These are phyloP conservation scores for Penicillium cinerascens DNA, from an alignment of 495 filamentous ascomycete species.

Conservation along the genomic window DNA sequence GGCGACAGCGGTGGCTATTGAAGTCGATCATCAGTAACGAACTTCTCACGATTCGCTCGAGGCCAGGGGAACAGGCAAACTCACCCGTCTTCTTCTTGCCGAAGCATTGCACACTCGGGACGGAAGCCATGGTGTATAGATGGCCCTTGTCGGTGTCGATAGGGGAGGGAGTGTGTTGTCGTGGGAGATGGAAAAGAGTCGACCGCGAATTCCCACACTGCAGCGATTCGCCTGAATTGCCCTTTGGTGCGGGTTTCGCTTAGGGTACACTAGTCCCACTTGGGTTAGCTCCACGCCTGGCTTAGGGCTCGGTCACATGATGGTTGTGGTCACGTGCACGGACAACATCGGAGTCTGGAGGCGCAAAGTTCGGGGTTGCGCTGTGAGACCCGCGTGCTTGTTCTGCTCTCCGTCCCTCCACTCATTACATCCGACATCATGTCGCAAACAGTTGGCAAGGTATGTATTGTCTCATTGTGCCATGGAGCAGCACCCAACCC, in stretches of 20 bases:
- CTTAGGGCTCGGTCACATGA: constrained; percentile 34
- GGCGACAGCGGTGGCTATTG: constrained; percentile 75
- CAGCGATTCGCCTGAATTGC: constrained; percentile 30
- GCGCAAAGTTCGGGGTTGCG: constrained; percentile 19
- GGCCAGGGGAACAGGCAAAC: constrained; percentile 6
- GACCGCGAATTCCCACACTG: constrained; percentile 29
- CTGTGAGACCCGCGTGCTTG: not conserved
- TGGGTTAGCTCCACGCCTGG: constrained; percentile 8
- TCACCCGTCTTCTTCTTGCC: constrained; percentile 87
- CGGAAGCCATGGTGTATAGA: constrained; percentile 65
- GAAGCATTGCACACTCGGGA: constrained; percentile 90
- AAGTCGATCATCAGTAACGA: constrained; percentile 35
- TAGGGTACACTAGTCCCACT: constrained; percentile 32
- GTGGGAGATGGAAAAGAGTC: constrained; percentile 32
- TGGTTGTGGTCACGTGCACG: constrained; percentile 11
- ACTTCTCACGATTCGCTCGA: not conserved
- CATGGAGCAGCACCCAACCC: not conserved
- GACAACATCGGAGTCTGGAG: constrained; percentile 9
- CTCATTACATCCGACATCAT: constrained; percentile 22
- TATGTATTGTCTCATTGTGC: constrained; percentile 8
- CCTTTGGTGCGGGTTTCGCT: constrained; percentile 48
- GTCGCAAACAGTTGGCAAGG: constrained; percentile 49
- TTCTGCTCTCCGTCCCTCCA: not conserved
- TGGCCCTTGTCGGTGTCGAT: constrained; percentile 47
- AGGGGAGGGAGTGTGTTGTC: constrained; percentile 44